Evolutionary conservation across 106 monocot species (phyloP), one percentile per base, ranked within the genome.

Genomic region (Acanthochlamys bracteata): DNA sequence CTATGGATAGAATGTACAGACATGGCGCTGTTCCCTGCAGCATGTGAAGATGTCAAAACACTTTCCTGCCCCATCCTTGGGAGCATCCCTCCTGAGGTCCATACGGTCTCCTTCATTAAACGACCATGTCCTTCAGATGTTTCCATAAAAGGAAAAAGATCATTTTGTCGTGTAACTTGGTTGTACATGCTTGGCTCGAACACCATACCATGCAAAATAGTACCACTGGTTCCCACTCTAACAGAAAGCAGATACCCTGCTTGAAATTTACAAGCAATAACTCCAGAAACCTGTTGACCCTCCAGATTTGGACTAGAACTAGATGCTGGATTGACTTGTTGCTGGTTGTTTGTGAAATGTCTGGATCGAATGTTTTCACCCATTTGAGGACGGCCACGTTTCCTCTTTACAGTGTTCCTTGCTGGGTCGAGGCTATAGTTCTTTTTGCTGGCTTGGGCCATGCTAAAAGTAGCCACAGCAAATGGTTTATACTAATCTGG

Each of bases 221-320:
- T 12, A 13, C 61, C 61, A 61, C 39, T 17, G n/a, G 7, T 7
- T 7, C 39, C 61, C 19, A 61, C 61, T 16, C n/a, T 25, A 17
- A 61, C 61, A 61, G 61, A 40, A 16, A 61, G 40, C 4, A 61
- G 39, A 61, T 61, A 61, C 16, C 61, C 61, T 0, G 39, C 33
- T 40, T 40, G 39, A 41, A 61, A 61, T 25, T 11, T 40, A 20
- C 61, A 33, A 61, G n/a, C 20, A n/a, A 61, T 11, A 40, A 40
- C 16, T 17, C 61, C 61, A 61, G 61, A 61, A 41, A 61, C 61
- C 33, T 39, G 61, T 40, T 61, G 61, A n/a, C 61, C 61, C n/a
- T 40, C 61, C 14, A 61, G 61, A 19, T 3, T 41, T 7, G 25
- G 16, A 61, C 40, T 41, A 13, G 41, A 61, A 61, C 61, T 61